Evolutionary conservation across 1,284 basidiomycete genomes (phyloP).

Genomic region (Ustilago xerochloae): DNA sequence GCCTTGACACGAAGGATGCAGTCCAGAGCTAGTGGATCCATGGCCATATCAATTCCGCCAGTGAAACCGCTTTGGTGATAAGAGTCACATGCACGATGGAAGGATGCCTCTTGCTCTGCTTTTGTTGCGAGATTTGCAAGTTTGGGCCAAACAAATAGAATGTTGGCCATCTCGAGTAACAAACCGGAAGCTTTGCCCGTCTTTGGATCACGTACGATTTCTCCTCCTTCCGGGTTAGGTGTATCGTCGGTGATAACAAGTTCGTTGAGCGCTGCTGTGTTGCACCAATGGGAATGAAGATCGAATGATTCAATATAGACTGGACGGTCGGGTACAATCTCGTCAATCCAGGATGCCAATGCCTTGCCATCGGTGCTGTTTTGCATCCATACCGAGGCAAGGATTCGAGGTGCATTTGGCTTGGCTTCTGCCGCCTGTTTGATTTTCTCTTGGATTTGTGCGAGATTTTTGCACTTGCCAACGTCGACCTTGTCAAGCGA

Average conservation of each 20-base stretch:
- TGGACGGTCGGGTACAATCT: conserved; percentile 37
- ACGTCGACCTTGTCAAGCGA: conserved; percentile 50
- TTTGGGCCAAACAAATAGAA: conserved; percentile 32
- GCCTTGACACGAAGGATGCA: conserved; percentile 28
- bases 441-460: conserved; percentile 36
- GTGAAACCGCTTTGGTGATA: conserved; percentile 44
- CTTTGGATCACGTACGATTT: conserved; percentile 33
- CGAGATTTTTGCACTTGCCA: conserved; percentile 39
- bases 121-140: conserved; percentile 25
- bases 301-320: conserved; percentile 46
- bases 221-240: conserved; percentile 39
- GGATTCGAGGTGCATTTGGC: conserved; percentile 35
- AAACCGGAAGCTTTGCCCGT: conserved; percentile 39
- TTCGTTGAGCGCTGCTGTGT: conserved; percentile 40
- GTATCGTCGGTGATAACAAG: conserved; percentile 42
- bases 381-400: conserved; percentile 46
- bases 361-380: conserved; percentile 38
- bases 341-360: conserved; percentile 35
- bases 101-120: conserved; percentile 24
- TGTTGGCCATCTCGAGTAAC: conserved; percentile 44
- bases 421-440: conserved; percentile 32
- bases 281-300: conserved; percentile 47
- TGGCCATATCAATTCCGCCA: conserved; percentile 42
- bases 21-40: conserved; percentile 30
- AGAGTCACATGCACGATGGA: conserved; percentile 34